These are phyloP conservation scores for Thraustochytrium sp. DNA, from an alignment of 352 stramenopile genomes.

Conservation along the genomic window DNA sequence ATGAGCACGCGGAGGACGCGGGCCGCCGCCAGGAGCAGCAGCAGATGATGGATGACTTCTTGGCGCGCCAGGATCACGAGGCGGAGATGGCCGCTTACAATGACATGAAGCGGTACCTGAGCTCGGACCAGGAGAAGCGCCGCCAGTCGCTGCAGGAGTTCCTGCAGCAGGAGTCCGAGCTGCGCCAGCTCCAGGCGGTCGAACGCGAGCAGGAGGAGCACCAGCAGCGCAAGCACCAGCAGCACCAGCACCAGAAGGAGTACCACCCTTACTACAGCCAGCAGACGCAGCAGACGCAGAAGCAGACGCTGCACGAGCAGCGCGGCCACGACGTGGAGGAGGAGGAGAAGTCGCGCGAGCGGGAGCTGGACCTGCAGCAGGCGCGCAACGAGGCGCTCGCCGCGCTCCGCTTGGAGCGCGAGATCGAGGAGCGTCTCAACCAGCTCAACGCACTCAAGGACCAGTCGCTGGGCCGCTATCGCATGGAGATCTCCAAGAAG, in stretches of 20 bases:
- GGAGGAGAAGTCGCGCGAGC: not conserved
- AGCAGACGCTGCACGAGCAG: not conserved
- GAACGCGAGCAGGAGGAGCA: not conserved
- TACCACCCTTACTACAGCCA: no score
- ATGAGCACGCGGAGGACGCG: no score
- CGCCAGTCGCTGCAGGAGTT: slow-evolving; percentile 23
- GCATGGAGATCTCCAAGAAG: not conserved
- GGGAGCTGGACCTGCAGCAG: not conserved
- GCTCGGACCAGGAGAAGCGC: not conserved
- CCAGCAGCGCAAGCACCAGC: not conserved
- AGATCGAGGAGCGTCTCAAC: not conserved
- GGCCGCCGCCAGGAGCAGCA: not conserved
- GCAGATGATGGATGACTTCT: not conserved
- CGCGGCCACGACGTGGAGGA: not conserved
- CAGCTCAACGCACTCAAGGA: not conserved
- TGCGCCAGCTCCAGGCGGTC: not conserved
- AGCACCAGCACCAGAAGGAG: not conserved
- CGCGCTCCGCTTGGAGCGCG: not conserved
- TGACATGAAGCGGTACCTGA: slow-evolving; percentile 40
- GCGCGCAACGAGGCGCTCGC: not conserved
- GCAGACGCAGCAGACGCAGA: not conserved
- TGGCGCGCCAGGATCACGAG: slow-evolving; percentile 11
- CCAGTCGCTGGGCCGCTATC: not conserved
- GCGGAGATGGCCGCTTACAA: not conserved
- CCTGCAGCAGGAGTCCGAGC: slow-evolving; percentile 15